Evolutionary conservation across 129 eudicot species (phyloP).

Genomic region (Flaveria trinervia): DNA sequence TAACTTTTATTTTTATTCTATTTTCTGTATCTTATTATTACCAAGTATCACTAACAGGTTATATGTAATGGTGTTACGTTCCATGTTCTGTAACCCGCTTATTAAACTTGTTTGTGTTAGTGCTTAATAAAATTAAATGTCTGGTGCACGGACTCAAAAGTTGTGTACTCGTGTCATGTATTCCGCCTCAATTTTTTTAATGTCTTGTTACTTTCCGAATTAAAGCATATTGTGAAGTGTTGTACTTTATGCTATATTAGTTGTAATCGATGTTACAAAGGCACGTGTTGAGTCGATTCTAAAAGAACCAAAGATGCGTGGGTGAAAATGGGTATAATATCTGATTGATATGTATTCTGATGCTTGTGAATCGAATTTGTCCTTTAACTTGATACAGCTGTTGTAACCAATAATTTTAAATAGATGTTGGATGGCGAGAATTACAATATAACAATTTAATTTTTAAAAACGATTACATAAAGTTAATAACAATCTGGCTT

Average conservation of each 20-base stretch:
- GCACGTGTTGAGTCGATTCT: not conserved
- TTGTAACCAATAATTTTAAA: not conserved
- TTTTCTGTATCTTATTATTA: too few species aligned
- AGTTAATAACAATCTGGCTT: not conserved
- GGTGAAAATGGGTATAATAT: constrained; percentile 25
- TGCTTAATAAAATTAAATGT: too few species aligned
- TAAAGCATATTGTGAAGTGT: not conserved
- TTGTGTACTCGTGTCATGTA: too few species aligned
- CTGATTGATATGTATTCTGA: constrained; percentile 22
- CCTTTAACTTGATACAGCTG: not conserved
- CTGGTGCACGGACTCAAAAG: too few species aligned
- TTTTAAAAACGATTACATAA: not conserved
- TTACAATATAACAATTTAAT: not conserved
- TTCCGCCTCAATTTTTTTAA: not conserved
- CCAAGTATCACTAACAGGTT: too few species aligned
- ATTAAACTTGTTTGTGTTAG: too few species aligned
- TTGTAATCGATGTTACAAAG: constrained; percentile 5
- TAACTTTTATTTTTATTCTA: too few species aligned
- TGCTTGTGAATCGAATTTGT: constrained; percentile 26
- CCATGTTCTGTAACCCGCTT: too few species aligned
- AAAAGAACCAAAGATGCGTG: constrained; percentile 8
- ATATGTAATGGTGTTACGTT: too few species aligned
- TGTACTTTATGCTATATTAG: constrained; percentile 13
- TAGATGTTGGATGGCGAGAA: too few species aligned
- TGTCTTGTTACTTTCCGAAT: not conserved